Base-by-base conservation (phyloP, 2,329 filamentous ascomycete species). In the Laburnicola sp. region DNA sequence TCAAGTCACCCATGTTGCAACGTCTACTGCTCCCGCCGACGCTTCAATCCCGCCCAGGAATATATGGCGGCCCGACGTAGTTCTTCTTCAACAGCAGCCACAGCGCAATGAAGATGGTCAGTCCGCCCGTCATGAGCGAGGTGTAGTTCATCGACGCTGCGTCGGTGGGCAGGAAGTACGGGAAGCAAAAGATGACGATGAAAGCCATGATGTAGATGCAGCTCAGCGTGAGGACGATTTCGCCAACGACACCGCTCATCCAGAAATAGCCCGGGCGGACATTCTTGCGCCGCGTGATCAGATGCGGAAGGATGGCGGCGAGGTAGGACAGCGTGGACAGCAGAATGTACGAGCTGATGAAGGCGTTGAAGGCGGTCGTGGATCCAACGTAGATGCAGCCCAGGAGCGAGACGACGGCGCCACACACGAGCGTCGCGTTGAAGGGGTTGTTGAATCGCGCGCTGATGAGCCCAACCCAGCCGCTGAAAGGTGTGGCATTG, bases 361-460 rank as follows among this genome's bases (percentile, higher is more conserved):
- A 82, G 0, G 86, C 86, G 36, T 82, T 80, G 71, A 89, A 89
- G 0, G 86, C 86, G 0, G 84, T 86, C 1, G 77, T 80, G 53
- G 78, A 84, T n/a, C 82, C 86, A 1, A 89, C 78, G 57, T 87
- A 88, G 38, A 89, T 84, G 36, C 76, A 78, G 0, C 84, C 85
- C 0, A 89, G 74, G 2, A 85, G 65, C 0, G 83, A 83, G 23
- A 79, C 79, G 47, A 79, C 69, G 35, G 72, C 54, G 3, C 75
- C 71, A 73, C 78, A 80, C 6, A 76, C 72, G 1, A 86, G 49
- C 0, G 81, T 84, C 0, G 83, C 80, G 54, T 82, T 80, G 54
- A 83, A 77, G 0, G 84, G 83, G 49, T 79, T 81, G 8, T 77
- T 72, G 54, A 75, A 76, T 0, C 58, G 70, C 0, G 72, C 57